Percentiles rank a stretch among this genome's conserved stretches.
phyloP scores from a whole-genome alignment of 441 rosid species.

The Mallotus repandus region DNA sequence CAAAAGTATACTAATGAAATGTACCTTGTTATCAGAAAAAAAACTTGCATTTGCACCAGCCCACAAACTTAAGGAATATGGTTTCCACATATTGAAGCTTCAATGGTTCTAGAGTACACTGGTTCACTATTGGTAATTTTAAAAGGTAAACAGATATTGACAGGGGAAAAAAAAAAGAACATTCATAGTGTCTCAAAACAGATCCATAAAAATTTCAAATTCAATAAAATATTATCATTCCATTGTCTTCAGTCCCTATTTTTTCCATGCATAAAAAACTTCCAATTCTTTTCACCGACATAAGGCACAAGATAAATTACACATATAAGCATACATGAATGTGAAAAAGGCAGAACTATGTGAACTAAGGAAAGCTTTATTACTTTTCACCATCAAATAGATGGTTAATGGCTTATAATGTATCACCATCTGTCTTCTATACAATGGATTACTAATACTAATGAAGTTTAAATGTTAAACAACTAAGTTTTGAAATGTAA shows the following conservation, averaged over 20 bases:
- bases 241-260: not conserved
- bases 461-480: not conserved
- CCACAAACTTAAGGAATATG: not conserved
- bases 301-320: not conserved
- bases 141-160: not conserved
- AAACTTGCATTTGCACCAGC: not conserved
- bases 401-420: not conserved
- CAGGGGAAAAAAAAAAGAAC: not conserved
- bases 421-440: not conserved
- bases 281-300: not conserved
- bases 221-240: constrained; percentile 6
- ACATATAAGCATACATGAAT: not conserved
- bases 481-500: not conserved
- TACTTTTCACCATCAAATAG: not conserved
- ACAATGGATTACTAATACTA: not conserved
- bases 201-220: not conserved
- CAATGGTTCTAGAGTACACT: not conserved
- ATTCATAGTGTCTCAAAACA: not conserved
- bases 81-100: no score
- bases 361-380: not conserved
- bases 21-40: not conserved
- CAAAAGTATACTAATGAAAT: not conserved
- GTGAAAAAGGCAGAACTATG: not conserved
- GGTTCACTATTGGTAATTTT: not conserved
- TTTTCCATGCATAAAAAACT: not conserved